A percentile compares a stretch with the other conserved stretches of the same genome.
phyloP scores from a whole-genome alignment of 2,329 filamentous ascomycete species.

The Monosporascus cannonballus region DNA sequence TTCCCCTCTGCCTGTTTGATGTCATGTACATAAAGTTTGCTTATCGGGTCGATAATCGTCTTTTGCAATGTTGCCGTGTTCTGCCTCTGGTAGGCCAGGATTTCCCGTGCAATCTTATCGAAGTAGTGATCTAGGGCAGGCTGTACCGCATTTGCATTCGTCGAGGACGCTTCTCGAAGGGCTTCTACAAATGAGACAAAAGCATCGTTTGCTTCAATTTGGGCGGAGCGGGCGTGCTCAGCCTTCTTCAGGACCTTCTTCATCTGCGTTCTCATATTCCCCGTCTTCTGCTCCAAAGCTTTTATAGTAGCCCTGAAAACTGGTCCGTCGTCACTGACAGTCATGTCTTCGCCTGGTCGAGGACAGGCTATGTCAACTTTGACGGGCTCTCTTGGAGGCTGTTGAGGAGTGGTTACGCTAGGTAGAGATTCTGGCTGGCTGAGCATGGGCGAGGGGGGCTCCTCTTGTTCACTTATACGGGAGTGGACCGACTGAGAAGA shows the following conservation, averaged over 20 bases:
- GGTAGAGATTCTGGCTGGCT: slow-evolving; percentile 30
- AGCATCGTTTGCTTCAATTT: slow-evolving; percentile 79
- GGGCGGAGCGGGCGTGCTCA: slow-evolving; percentile 78
- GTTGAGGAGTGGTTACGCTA: slow-evolving; percentile 11
- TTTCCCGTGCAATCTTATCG: slow-evolving; percentile 90
- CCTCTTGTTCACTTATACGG: slow-evolving; percentile 67
- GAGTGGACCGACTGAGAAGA: slow-evolving; percentile 84
- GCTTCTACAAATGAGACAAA: slow-evolving; percentile 78
- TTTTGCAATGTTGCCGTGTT: slow-evolving; percentile 82
- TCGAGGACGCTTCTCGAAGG: slow-evolving; percentile 77
- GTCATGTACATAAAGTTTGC: slow-evolving; percentile 86
- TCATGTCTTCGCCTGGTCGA: slow-evolving; percentile 78
- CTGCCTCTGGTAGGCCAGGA: slow-evolving; percentile 76
- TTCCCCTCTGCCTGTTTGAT: slow-evolving; percentile 98
- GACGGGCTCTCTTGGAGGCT: slow-evolving; percentile 43
- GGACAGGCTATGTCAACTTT: slow-evolving; percentile 87
- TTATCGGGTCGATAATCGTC: slow-evolving; percentile 90
- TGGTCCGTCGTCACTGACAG: slow-evolving; percentile 83
- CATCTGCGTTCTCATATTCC: slow-evolving; percentile 88
- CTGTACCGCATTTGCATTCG: slow-evolving; percentile 94
- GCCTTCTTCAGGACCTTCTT: slow-evolving; percentile 93
- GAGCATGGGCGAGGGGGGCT: slow-evolving; percentile 48
- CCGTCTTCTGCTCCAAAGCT: slow-evolving; percentile 90
- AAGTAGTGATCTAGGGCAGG: slow-evolving; percentile 97
- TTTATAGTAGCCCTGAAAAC: slow-evolving; percentile 97